Conservation (phyloP, 306 rosid species). For the Luffa aegyptiaca region DNA sequence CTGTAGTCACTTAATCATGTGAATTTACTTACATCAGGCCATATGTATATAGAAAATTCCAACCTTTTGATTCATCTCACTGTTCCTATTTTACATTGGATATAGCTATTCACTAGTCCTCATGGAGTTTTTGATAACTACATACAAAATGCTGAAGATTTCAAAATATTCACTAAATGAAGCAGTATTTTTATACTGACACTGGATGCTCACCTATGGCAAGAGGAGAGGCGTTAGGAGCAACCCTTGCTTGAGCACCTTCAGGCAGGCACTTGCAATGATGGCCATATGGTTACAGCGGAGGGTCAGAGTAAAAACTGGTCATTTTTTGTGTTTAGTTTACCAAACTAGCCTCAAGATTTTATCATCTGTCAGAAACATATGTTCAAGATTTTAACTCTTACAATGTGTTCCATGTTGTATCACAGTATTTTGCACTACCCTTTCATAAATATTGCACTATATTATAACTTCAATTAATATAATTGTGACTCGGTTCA, state of each 20-base stretch:
- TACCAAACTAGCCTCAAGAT: neutral
- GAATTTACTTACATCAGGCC: neutral
- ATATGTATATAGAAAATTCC: neutral
- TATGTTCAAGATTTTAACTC: neutral
- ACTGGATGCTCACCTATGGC: neutral
- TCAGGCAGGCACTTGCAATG: neutral
- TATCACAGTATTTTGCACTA: neutral
- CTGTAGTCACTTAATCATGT: neutral
- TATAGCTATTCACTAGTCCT: neutral
- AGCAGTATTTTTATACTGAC: neutral
- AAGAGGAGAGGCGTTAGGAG: neutral
- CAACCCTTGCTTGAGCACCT: neutral
- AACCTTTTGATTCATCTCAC: constrained; percentile 6
- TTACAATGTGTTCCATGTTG: neutral
- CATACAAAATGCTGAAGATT: neutral
- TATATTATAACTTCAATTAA: neutral
- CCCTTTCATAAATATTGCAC: neutral
- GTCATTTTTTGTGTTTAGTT: neutral
- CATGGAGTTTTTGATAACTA: neutral
- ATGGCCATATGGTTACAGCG: neutral
- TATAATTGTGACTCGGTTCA: neutral
- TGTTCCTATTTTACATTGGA: neutral
- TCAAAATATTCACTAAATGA: neutral
- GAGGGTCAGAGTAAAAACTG: neutral
- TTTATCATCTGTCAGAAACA: neutral